Evolutionary conservation across 176 grass and related monocot genomes (phyloP).

Genomic region (Elymus sibiricus): DNA sequence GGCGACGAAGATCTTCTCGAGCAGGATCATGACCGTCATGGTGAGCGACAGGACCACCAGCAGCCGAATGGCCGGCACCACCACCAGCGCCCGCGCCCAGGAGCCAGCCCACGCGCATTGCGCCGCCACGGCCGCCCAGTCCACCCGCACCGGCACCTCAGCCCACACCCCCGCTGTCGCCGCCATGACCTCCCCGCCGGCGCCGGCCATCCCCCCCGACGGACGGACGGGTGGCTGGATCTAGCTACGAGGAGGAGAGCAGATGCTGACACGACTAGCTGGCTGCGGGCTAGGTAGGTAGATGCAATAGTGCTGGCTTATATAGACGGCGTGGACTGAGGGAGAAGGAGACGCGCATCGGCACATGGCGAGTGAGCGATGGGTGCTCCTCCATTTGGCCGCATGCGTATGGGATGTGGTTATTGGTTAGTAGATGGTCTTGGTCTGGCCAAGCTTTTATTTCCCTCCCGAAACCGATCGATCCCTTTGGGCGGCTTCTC

Average conservation of each 20-base stretch:
- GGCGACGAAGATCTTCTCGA: slow-evolving; percentile 66
- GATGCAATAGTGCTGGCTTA: background rate
- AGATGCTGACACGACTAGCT: background rate
- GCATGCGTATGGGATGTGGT: background rate
- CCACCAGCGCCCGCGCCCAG: slow-evolving; percentile 26
- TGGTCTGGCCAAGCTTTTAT: background rate
- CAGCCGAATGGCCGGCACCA: slow-evolving; percentile 44
- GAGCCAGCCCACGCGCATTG: slow-evolving; percentile 33
- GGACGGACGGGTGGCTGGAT: background rate
- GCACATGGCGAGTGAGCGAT: background rate
- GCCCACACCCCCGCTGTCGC: slow-evolving; percentile 25
- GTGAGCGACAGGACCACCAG: slow-evolving; percentile 38
- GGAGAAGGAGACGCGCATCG: too few species aligned
- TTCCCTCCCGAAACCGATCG: background rate
- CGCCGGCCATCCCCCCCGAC: background rate
- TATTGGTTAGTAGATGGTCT: background rate
- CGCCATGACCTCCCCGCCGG: background rate
- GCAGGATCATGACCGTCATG: slow-evolving; percentile 69
- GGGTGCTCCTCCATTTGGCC: background rate
- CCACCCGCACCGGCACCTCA: slow-evolving; percentile 31
- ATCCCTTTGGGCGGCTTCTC: background rate
- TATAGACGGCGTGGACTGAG: slow-evolving; percentile 22
- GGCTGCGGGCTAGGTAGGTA: background rate
- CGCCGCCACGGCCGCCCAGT: slow-evolving; percentile 31
- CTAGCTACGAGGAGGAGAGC: background rate